Evolutionary conservation across 225 moss, liverwort and hornwort genomes (phyloP).

Genomic region (Rhytidiadelphus loreus): DNA sequence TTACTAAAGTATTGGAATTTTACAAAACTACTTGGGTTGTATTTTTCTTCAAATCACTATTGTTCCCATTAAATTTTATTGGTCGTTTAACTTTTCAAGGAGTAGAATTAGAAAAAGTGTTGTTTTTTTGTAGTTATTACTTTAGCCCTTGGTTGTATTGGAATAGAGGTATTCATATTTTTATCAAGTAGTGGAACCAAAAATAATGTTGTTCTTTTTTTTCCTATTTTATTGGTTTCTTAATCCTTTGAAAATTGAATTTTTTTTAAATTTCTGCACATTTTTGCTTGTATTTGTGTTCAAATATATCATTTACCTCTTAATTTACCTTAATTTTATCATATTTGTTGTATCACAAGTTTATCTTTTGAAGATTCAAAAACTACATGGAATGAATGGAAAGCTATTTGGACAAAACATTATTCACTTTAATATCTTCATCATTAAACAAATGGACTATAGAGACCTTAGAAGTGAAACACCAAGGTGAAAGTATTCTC

Average conservation of each 20-base stretch:
- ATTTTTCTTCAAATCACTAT: not conserved
- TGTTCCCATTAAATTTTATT: not conserved
- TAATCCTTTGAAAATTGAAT: not conserved
- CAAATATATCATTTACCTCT: not conserved
- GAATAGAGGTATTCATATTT: not conserved
- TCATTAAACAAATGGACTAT: not conserved
- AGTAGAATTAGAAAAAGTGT: not conserved
- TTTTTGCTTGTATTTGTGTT: not conserved
- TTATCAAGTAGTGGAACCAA: not conserved
- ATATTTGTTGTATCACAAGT: not conserved
- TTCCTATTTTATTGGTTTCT: not conserved
- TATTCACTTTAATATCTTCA: not conserved
- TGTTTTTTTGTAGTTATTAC: rapidly evolving
- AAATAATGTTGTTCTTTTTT: not conserved
- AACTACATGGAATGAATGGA: not conserved
- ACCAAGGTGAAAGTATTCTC: not conserved
- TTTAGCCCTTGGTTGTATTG: rapidly evolving
- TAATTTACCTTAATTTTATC: not conserved
- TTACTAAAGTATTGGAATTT: rapidly evolving
- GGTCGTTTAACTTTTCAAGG: not conserved
- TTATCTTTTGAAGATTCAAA: not conserved
- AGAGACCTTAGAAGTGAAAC: not conserved
- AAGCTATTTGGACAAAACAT: not conserved
- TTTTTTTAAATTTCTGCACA: not conserved
- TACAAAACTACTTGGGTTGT: not conserved